Conservation (phyloP, 306 rosid species). For the Echinosophora koreensis region DNA sequence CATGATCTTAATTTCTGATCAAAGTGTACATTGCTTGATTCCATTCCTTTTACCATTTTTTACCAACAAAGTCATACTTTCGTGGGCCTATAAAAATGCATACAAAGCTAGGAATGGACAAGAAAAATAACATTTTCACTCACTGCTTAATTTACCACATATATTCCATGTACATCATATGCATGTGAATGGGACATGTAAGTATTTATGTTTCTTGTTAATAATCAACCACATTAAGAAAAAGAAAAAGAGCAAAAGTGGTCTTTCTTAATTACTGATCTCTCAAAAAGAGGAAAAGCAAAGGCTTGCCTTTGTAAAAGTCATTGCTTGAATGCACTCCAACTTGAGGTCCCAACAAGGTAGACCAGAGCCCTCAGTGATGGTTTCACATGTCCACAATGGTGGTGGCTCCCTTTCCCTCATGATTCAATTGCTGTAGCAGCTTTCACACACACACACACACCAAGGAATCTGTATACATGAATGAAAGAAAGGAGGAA, state of each 20-base stretch:
- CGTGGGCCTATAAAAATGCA: constrained; percentile 49
- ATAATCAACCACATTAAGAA: constrained; percentile 34
- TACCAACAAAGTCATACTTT: constrained; percentile 29
- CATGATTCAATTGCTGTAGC: constrained; percentile 58
- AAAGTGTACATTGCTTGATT: constrained; percentile 41
- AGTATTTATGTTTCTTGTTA: constrained; percentile 28
- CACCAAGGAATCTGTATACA: constrained; percentile 36
- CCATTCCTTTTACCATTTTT: constrained; percentile 39
- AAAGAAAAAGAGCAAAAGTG: constrained; percentile 25
- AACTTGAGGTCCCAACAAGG: constrained; percentile 57
- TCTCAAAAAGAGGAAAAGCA: constrained; percentile 59
- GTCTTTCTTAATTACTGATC: constrained; percentile 45
- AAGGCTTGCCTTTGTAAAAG: constrained; percentile 60
- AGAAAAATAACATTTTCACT: background rate
- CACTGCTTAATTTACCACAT: constrained; percentile 20
- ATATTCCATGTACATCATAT: background rate
- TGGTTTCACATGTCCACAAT: constrained; percentile 70
- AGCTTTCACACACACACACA: constrained; percentile 40
- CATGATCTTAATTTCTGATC: constrained; percentile 35
- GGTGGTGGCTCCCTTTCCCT: constrained; percentile 77
- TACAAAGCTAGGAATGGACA: constrained; percentile 27
- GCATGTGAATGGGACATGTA: constrained; percentile 27
- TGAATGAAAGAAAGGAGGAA: constrained; percentile 10
- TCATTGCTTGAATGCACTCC: constrained; percentile 65
- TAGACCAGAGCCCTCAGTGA: constrained; percentile 55